A percentile compares a stretch with the other conserved stretches of the same genome.
Conservation (phyloP, 495 filamentous ascomycete genomes). For the Aspergillus campestris region DNA sequence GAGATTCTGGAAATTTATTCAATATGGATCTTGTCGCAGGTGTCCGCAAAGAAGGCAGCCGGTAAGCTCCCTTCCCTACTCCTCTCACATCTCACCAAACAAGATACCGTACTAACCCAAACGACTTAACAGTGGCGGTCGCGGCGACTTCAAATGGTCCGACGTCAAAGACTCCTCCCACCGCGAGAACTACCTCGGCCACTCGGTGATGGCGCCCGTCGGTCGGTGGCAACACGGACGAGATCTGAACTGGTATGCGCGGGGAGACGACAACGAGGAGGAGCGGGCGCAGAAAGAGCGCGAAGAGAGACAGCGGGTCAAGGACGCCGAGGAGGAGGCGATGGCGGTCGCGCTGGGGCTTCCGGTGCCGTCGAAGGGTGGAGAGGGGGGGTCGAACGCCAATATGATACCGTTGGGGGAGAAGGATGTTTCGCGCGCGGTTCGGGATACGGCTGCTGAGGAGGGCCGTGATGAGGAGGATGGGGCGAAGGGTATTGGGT, state of each 20-base stretch:
- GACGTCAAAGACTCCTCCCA: constrained; percentile 80
- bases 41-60: constrained; percentile 87
- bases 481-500: constrained; percentile 16
- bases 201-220: constrained; percentile 90
- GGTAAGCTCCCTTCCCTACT: constrained; percentile 29
- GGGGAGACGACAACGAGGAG: constrained; percentile 50
- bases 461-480: constrained; percentile 17
- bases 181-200: constrained; percentile 95
- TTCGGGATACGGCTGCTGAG: constrained; percentile 23
- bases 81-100: not conserved
- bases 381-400: constrained; percentile 23
- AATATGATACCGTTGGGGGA: constrained; percentile 34
- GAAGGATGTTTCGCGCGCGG: constrained; percentile 18
- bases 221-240: constrained; percentile 91
- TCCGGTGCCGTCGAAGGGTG: constrained; percentile 45
- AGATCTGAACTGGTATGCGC: constrained; percentile 86
- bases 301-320: constrained; percentile 69
- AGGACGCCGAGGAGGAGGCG: constrained; percentile 90
- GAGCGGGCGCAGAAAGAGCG: constrained; percentile 55
- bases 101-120: constrained; percentile 5
- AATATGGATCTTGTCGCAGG: constrained; percentile 90
- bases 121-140: constrained; percentile 58
- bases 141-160: constrained; percentile 91
- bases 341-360: constrained; percentile 73
- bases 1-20: not conserved